Percentiles rank a stretch among this genome's conserved stretches.
phyloP scores from a whole-genome alignment of 345 rosid species.

The Zanthoxylum bungeanum region DNA sequence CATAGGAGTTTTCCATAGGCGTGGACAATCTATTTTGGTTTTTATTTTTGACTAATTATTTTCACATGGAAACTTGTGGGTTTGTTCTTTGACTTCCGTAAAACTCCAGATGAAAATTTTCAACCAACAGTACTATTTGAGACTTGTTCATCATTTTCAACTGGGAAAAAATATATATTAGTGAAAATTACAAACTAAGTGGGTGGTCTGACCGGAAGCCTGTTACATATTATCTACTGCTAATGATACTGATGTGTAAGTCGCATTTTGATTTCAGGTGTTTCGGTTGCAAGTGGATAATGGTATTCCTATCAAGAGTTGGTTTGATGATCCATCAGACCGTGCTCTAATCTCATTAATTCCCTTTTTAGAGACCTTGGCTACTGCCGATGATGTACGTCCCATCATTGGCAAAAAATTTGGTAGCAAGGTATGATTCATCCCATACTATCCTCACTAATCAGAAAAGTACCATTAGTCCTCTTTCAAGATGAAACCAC shows the following conservation, averaged over 20 bases:
- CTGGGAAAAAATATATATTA: background rate
- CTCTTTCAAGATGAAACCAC: background rate
- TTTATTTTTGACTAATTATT: background rate
- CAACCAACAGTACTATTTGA: background rate
- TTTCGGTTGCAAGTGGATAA: constrained; percentile 90
- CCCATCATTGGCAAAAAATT: constrained; percentile 80
- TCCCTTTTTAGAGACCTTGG: constrained; percentile 88
- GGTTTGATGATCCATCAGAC: constrained; percentile 88
- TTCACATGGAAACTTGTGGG: background rate
- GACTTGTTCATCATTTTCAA: background rate
- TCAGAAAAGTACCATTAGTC: background rate
- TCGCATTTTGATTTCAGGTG: constrained; percentile 47
- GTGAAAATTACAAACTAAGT: background rate
- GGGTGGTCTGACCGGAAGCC: background rate
- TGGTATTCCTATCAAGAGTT: constrained; percentile 93
- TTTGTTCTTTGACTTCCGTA: background rate
- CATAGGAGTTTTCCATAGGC: background rate
- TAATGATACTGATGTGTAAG: constrained; percentile 7
- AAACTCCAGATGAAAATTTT: background rate
- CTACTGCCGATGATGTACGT: constrained; percentile 79
- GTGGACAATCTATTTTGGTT: background rate
- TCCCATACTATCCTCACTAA: background rate
- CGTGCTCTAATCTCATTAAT: constrained; percentile 70
- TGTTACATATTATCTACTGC: background rate
- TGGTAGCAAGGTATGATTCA: constrained; percentile 50